Base-by-base conservation (phyloP, 345 rosid genomes). In the Abelmoschus esculentus region DNA sequence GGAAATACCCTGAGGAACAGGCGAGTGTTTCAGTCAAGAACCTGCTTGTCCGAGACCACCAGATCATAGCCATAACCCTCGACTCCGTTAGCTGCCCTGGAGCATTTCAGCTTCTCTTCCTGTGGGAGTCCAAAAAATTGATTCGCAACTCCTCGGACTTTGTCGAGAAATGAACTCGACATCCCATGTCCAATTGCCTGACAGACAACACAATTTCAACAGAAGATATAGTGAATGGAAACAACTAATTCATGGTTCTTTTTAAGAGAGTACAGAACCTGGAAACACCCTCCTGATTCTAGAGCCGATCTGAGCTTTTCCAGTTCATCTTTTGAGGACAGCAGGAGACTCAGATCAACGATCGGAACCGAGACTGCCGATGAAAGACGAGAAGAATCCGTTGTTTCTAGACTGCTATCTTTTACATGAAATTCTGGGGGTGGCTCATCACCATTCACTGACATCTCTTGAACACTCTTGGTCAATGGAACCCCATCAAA, bases 161-260 rank as follows among this genome's bases (percentile, higher is more conserved):
- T 47, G 74, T 83, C 86, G 11, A 83, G 72, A 32, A 79, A 82
- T 40, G 83, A 72, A 64, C 29, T 46, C 3, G 81, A 42, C 62
- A 84, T 83, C 57, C 92, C 92, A 57, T 87, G 90, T 22, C 80
- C 79, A 54, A 78, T 46, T 17, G 79, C 81, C 90, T 86, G 67
- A 63, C 32, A 32, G 2, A 6, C 38, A 53, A 52, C 22, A 67
- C 5, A 32, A 60, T 46, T 42, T 59, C 26, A 28, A 54, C 29
- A 38, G 28, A 8, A 15, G 31, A 36, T 4, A 34, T 6, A 61
- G 65, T 61, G 8, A 60, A 60, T n/a, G 42, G 12, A 60, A 60
- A 60, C 34, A 38, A 38, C 42, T 38, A 38, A 38, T 38, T 9
- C 10, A 38, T 38, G 9, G 42, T 8, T 19, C 0, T 18, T 17